These are phyloP conservation scores for Meredithiella fracta DNA, from an alignment of 2,329 filamentous ascomycete genomes.

Conservation along the genomic window DNA sequence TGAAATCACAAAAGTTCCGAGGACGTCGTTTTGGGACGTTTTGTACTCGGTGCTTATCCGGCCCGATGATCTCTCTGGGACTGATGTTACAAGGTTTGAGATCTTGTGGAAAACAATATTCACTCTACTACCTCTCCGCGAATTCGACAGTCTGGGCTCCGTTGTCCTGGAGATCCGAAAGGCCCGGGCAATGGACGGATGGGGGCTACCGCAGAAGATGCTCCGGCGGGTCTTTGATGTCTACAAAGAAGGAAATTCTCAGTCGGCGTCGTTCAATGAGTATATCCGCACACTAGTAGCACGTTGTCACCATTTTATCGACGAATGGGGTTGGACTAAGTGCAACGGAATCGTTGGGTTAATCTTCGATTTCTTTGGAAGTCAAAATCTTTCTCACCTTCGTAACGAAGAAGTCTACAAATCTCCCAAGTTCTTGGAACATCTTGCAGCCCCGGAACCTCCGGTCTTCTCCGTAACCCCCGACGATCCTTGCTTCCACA, in stretches of 20 bases:
- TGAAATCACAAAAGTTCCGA: constrained; percentile 32
- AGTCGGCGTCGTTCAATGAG: constrained; percentile 46
- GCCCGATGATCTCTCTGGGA: constrained; percentile 24
- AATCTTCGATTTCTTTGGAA: constrained; percentile 53
- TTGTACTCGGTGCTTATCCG: constrained; percentile 28
- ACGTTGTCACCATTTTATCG: constrained; percentile 46
- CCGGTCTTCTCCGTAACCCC: constrained; percentile 34
- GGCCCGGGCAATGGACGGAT: constrained; percentile 32
- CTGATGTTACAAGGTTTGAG: constrained; percentile 30
- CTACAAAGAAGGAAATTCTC: constrained; percentile 38
- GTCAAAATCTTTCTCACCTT: constrained; percentile 43
- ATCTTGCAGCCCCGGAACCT: constrained; percentile 28
- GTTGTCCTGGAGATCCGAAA: constrained; percentile 23
- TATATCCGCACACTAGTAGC: constrained; percentile 44
- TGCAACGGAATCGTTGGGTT: constrained; percentile 40
- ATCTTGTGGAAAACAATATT: constrained; percentile 42
- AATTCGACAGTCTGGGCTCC: constrained; percentile 40
- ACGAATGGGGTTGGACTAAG: constrained; percentile 49
- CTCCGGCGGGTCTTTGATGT: constrained; percentile 40
- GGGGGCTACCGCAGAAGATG: constrained; percentile 40
- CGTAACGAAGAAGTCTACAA: constrained; percentile 47
- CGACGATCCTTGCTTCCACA: constrained; percentile 48
- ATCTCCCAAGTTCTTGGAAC: constrained; percentile 45
- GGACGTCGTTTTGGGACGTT: constrained; percentile 45
- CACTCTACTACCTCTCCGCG: constrained; percentile 41